Evolutionary conservation across 176 grass and related monocot species (phyloP).

Genomic region (Triticum urartu): DNA sequence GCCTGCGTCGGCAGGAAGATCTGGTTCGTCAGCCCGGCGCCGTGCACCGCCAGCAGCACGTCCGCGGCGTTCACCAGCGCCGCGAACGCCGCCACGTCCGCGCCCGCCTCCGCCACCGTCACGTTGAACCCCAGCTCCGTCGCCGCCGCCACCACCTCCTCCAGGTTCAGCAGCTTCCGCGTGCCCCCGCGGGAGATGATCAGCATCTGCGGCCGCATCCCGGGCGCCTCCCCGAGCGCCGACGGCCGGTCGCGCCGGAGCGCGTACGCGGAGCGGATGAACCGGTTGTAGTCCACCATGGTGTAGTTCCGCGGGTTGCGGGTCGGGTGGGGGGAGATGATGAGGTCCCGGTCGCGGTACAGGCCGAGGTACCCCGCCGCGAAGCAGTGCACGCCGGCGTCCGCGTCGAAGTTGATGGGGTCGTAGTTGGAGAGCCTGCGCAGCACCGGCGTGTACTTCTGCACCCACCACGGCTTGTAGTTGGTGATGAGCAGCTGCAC

Average conservation of each 20-base stretch:
- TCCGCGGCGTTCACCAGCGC: not conserved
- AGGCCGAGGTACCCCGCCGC: conserved; percentile 38
- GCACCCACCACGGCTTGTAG: conserved; percentile 24
- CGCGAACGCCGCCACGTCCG: conserved; percentile 1
- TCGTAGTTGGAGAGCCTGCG: conserved; percentile 9
- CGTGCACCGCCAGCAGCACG: conserved; percentile 1
- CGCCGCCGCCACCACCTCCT: not conserved
- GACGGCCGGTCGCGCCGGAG: conserved; percentile 37
- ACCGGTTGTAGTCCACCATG: conserved; percentile 67
- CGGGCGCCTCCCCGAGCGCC: conserved; percentile 44
- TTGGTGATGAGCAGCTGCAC: conserved; percentile 21
- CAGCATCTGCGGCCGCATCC: conserved; percentile 46
- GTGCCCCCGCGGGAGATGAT: conserved; percentile 57
- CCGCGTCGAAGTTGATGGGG: conserved; percentile 4
- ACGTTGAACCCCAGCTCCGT: not conserved
- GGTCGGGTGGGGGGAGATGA: conserved; percentile 55
- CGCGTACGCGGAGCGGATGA: conserved; percentile 42
- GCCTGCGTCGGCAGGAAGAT: conserved; percentile 6
- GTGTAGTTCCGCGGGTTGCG: conserved; percentile 60
- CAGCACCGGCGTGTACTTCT: conserved; percentile 8
- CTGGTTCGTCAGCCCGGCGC: not conserved
- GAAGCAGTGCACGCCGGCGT: conserved; percentile 71
- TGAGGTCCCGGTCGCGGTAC: conserved; percentile 66
- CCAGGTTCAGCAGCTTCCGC: conserved; percentile 53
- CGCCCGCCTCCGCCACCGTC: conserved; percentile 6